These are phyloP conservation scores for Sporothrix variecibatus DNA, from an alignment of 2,329 filamentous ascomycete genomes.

Conservation along the genomic window DNA sequence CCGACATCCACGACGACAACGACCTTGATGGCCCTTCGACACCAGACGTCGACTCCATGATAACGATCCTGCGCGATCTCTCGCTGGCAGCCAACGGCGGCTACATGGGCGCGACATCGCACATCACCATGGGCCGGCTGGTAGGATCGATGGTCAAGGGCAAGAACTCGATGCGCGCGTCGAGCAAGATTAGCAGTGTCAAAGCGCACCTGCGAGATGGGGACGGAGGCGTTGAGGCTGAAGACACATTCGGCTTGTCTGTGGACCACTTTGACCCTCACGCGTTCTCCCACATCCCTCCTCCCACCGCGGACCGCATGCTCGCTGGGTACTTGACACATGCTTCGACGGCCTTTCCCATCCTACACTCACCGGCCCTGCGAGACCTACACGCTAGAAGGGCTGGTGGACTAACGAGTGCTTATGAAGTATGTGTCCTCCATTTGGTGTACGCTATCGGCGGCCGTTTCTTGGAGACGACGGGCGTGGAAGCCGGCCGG, in stretches of 20 bases:
- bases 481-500: neutral
- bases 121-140: conserved; percentile 18
- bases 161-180: conserved; percentile 19
- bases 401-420: neutral
- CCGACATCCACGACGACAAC: neutral
- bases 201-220: neutral
- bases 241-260: neutral
- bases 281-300: neutral
- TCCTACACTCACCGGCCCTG: neutral
- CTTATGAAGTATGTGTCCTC: neutral
- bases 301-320: neutral
- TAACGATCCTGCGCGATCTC: neutral
- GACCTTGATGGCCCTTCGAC: neutral
- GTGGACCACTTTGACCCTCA: neutral
- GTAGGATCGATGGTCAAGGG: conserved; percentile 20
- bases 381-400: neutral
- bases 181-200: conserved; percentile 13
- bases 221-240: neutral
- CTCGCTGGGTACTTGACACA: neutral
- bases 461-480: neutral
- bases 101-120: conserved; percentile 14
- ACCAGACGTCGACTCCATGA: neutral
- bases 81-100: conserved; percentile 13
- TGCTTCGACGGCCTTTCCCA: neutral
- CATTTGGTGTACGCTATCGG: neutral